Base-by-base conservation (phyloP, 2,329 filamentous ascomycete species). In the Curvularia spicifera region DNA sequence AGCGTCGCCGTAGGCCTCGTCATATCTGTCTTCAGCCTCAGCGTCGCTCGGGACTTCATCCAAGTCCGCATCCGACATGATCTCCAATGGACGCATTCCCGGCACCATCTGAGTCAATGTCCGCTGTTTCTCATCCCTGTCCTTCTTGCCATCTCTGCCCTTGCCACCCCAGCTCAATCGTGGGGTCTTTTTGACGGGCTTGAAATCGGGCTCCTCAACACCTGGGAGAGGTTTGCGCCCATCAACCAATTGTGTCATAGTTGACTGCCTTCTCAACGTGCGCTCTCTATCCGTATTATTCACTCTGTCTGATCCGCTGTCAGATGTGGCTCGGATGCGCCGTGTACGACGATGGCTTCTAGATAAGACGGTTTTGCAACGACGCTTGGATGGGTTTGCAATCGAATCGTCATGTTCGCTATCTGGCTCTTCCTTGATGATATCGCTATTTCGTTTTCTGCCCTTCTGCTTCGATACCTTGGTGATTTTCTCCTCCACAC, bases 71-170 rank as follows among this genome's bases (percentile, higher is more conserved):
- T 70, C 65, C 1, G 68, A 69, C 35, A 58, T 48, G 15, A 42
- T 59, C 44, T 46, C 68, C 39, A 65, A 20, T 3, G 61, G 47
- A 8, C 51, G 63, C 57, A 74, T 63, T 1, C 69, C 64, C 18
- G 69, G 71, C 18, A 76, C 60, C 72, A 76, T 76, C 42, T 76
- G 74, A 9, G 74, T 76, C 51, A 76, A 61, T 1, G 74, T 76
- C 13, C 64, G 65, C 49, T 76, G 74, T 48, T 67, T 63, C 20
- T 50, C 48, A 51, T 70, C 67, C 18, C 63, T 66, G 18, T 39
- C 57, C 18, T 43, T 56, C n/a, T 51, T 56, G 18, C 47, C 44
- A 35, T 28, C 53, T 45, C 53, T 65, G 24, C 53, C 57, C 33
- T 37, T 59, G 1, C 63, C 64, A 37, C 67, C 53, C 68, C 63